Evolutionary conservation across 495 filamentous ascomycete genomes (phyloP), one percentile per base, ranked within the genome.

Genomic region (Neurospora sp.): DNA sequence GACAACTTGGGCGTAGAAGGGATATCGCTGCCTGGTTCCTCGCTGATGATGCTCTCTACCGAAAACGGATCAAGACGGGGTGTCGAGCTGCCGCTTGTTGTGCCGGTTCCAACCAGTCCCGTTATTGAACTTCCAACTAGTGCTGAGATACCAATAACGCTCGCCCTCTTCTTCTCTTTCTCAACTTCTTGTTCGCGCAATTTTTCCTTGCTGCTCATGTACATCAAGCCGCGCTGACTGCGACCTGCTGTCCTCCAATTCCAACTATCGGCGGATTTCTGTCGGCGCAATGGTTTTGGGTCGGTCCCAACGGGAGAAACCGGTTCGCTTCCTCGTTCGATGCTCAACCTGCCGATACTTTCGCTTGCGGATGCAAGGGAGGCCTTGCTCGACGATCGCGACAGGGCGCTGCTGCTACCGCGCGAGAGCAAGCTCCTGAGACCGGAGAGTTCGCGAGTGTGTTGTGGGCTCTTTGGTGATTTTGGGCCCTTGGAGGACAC

Each of bases 401-500:
- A 87, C 69, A 79, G 71, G 27, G 70, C 82, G 69, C 77, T 79
- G 77, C 72, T 83, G 77, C 77, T 85, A 74, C 72, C 79, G 66
- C 82, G 72, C 77, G 81, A 80, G 83, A 84, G 78, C 77, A 85
- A 53, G 35, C 84, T 81, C 46, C 77, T 81, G n/a, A 85, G 72
- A 7, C 83, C 83, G n/a, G 80, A 75, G 18, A 78, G 77, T 69
- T 87, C 83, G 40, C 86, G 81, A 66, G 78, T 75, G 70, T 73
- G 42, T 37, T 79, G 59, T n/a, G 82, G 74, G 73, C 78, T 79
- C 46, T 77, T 81, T 75, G 87, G 85, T n/a, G 86, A 85, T 76
- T 85, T 87, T 44, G 86, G 84, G 82, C 87, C 89, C 80, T 93
- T 93, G 69, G 93, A 88, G 53, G 53, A 66, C 22, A 66, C 53